A percentile compares a stretch with the other conserved stretches of the same genome.
Conservation (phyloP, 2,329 filamentous ascomycete genomes). For the Colletotrichum lini region DNA sequence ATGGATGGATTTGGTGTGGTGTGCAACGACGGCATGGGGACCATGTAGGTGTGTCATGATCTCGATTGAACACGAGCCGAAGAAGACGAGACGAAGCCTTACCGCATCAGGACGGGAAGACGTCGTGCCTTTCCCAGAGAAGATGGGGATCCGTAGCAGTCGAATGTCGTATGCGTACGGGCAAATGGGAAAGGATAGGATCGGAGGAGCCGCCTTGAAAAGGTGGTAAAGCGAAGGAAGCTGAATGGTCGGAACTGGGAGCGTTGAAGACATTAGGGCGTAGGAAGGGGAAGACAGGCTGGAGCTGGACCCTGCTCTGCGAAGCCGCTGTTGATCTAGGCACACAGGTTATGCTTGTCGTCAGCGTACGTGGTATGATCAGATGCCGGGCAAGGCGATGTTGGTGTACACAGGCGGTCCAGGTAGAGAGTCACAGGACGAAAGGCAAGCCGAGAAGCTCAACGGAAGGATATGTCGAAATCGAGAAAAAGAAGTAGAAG, state of each 20-base stretch:
- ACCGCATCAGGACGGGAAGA: conserved; percentile 27
- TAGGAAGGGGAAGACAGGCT: conserved; percentile 2
- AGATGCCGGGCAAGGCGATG: not conserved
- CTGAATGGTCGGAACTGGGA: conserved; percentile 12
- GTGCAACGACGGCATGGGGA: conserved; percentile 16
- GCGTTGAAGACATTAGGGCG: conserved; percentile 6
- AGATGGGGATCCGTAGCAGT: conserved; percentile 22
- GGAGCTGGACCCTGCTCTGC: conserved; percentile 11
- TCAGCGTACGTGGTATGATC: not conserved
- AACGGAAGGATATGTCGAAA: conserved; percentile 1
- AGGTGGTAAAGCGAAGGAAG: conserved; percentile 1
- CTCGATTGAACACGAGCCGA: conserved; percentile 38
- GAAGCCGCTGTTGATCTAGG: conserved; percentile 16
- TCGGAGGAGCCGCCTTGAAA: conserved; percentile 9
- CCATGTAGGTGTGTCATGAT: conserved; percentile 24
- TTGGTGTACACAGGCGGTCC: not conserved
- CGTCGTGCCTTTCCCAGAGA: conserved; percentile 20
- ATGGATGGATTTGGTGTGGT: conserved; percentile 29
- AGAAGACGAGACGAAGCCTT: conserved; percentile 18
- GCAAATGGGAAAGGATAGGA: conserved; percentile 4
- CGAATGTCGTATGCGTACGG: not conserved
- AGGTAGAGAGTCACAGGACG: not conserved
- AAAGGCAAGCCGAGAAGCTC: not conserved
- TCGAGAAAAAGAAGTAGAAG: not conserved
- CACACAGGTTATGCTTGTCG: conserved; percentile 11